Conservation (phyloP, 371 early-diverging fungal species). For the Cokeromyces recurvatus region DNA sequence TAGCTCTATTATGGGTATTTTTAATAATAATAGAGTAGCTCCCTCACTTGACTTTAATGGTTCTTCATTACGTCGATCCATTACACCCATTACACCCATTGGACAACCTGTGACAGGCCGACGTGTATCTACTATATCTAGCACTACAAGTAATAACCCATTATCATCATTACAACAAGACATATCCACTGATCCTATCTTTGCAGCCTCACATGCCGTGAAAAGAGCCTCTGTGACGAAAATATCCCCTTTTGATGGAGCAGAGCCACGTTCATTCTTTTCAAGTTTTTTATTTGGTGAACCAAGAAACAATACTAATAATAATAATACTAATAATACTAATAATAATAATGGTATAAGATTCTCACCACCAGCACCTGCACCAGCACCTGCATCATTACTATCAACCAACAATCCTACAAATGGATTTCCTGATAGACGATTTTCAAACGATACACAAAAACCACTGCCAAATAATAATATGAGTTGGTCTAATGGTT, state of each 20-base stretch:
- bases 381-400: no score
- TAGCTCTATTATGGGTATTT: slow-evolving; percentile 6
- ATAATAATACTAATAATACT: neutral
- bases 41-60: neutral
- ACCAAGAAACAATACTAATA: slow-evolving; percentile 1
- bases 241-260: slow-evolving; percentile 6
- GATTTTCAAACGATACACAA: slow-evolving; percentile 7
- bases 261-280: slow-evolving; percentile 30
- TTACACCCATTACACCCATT: slow-evolving; percentile 30
- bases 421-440: neutral
- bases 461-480: no score
- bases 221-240: slow-evolving; percentile 1
- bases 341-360: neutral
- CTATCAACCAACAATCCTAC: no score
- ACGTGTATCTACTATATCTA: neutral
- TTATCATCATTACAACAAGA: neutral
- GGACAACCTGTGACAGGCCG: slow-evolving; percentile 24
- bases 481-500: slow-evolving; percentile 20
- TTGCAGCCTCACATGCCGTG: neutral
- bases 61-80: slow-evolving; percentile 11
- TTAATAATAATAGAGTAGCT: slow-evolving; percentile 2
- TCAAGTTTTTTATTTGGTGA: slow-evolving; percentile 43
- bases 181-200: slow-evolving; percentile 5
- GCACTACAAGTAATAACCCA: neutral
- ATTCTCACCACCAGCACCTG: neutral